Evolutionary conservation across 441 rosid species (phyloP).

Genomic region (Metrosideros polymorpha): DNA sequence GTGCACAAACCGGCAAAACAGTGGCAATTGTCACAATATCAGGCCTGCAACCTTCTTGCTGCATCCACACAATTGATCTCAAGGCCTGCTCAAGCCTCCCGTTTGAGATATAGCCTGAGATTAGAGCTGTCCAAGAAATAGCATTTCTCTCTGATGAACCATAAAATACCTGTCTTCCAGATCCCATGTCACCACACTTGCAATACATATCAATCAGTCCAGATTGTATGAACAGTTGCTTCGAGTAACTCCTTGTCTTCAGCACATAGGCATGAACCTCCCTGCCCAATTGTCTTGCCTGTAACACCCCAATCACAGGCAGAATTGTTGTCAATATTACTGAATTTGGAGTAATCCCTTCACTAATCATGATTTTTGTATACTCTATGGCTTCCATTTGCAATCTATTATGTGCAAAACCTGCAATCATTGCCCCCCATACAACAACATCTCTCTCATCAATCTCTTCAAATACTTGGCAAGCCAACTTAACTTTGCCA

Average conservation of each 20-base stretch:
- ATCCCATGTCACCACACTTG: slow-evolving; percentile 65
- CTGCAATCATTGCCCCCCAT: slow-evolving; percentile 86
- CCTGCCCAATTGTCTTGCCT: slow-evolving; percentile 42
- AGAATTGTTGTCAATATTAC: slow-evolving; percentile 56
- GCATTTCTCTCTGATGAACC: slow-evolving; percentile 52
- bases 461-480: slow-evolving; percentile 50
- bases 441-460: slow-evolving; percentile 47
- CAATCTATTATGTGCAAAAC: slow-evolving; percentile 63
- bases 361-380: slow-evolving; percentile 53
- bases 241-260: slow-evolving; percentile 36
- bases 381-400: slow-evolving; percentile 50
- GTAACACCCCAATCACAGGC: slow-evolving; percentile 55
- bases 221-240: slow-evolving; percentile 46
- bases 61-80: slow-evolving; percentile 88
- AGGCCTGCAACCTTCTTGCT: slow-evolving; percentile 76
- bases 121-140: slow-evolving; percentile 76
- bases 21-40: slow-evolving; percentile 70
- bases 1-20: slow-evolving; percentile 62
- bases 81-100: slow-evolving; percentile 76
- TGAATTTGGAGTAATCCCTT: slow-evolving; percentile 54
- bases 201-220: slow-evolving; percentile 80
- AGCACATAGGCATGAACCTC: slow-evolving; percentile 69
- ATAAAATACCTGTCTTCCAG: slow-evolving; percentile 67
- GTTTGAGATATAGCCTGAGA: slow-evolving; percentile 73
- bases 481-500: slow-evolving; percentile 58